Percentiles rank a stretch among this genome's conserved stretches.
Evolutionary conservation across 148 eudicot genomes (phyloP).

Genomic region (Vaccinium corymbosum): DNA sequence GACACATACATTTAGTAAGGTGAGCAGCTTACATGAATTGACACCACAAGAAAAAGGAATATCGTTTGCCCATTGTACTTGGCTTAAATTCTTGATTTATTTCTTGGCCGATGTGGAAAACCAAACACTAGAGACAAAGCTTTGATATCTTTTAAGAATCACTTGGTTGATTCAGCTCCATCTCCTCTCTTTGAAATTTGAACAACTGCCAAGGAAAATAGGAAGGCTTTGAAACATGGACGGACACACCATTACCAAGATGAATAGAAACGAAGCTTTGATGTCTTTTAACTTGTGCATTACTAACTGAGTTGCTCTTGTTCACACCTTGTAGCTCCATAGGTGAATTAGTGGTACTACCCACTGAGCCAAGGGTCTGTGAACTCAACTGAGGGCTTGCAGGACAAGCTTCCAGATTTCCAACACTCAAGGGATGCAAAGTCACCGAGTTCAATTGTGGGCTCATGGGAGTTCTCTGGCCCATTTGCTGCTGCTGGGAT

Average conservation of each 20-base stretch:
- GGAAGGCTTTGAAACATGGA: neutral
- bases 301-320: slow-evolving; percentile 53
- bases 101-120: neutral
- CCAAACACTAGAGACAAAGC: no score
- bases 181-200: neutral
- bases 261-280: neutral
- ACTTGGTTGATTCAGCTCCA: neutral
- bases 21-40: neutral
- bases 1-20: neutral
- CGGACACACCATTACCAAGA: slow-evolving; percentile 1
- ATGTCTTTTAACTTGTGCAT: slow-evolving; percentile 27
- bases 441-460: no score
- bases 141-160: no score
- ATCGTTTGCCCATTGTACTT: neutral
- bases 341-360: slow-evolving; percentile 77
- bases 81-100: neutral
- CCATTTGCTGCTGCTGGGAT: no score
- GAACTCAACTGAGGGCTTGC: slow-evolving; percentile 92
- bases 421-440: no score
- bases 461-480: no score
- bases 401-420: no score
- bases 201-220: slow-evolving; percentile 6
- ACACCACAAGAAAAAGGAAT: neutral
- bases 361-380: slow-evolving; percentile 87
- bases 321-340: slow-evolving; percentile 83